phyloP scores from a whole-genome alignment of 2,329 filamentous ascomycete genomes.

The Penicillium sp. region DNA sequence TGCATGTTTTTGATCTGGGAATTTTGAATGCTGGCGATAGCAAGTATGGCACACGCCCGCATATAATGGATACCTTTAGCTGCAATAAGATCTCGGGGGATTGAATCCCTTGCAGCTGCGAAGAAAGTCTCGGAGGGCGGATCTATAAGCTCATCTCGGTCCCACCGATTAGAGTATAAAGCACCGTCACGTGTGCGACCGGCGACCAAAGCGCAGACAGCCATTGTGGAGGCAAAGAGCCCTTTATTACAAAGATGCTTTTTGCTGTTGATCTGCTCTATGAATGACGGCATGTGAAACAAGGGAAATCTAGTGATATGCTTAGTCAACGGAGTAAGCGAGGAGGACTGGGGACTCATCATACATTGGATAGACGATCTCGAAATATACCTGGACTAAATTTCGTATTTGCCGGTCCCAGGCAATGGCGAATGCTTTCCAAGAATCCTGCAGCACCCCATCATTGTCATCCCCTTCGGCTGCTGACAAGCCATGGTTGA shows the following conservation, averaged over 20 bases:
- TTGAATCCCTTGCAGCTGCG: constrained; percentile 42
- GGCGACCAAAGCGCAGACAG: constrained; percentile 52
- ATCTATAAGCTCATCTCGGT: constrained; percentile 29
- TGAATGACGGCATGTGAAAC: constrained; percentile 50
- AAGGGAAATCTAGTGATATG: constrained; percentile 45
- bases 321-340: not conserved
- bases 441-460: constrained; percentile 31
- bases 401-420: constrained; percentile 41
- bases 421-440: constrained; percentile 44
- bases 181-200: constrained; percentile 53
- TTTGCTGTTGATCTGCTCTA: constrained; percentile 39
- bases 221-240: constrained; percentile 54
- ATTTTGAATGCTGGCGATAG: constrained; percentile 54
- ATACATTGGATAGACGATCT: constrained; percentile 55
- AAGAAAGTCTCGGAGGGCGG: constrained; percentile 47
- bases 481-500: constrained; percentile 16
- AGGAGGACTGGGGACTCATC: constrained; percentile 1
- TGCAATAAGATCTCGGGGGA: constrained; percentile 38
- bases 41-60: constrained; percentile 50
- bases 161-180: constrained; percentile 38
- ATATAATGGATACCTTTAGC: constrained; percentile 39
- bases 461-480: constrained; percentile 21
- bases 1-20: constrained; percentile 53
- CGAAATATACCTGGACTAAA: constrained; percentile 53
- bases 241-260: constrained; percentile 46